These are phyloP conservation scores for Aspergillus mulundensis DNA, from an alignment of 495 filamentous ascomycete species.

Conservation along the genomic window DNA sequence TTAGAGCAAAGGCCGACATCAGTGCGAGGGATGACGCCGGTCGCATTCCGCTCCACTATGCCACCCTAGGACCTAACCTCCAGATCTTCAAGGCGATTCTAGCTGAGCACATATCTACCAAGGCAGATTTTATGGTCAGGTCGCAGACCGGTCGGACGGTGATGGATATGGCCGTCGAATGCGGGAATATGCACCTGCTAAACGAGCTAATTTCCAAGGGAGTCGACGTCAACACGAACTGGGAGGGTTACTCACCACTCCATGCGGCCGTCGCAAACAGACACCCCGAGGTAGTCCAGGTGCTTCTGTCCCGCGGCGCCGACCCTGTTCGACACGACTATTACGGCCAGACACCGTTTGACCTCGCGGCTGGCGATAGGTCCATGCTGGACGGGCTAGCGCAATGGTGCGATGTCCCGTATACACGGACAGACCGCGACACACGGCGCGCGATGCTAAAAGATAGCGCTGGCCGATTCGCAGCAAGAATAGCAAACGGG, in stretches of 20 bases:
- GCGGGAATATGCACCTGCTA: not conserved
- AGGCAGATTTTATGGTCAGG: not conserved
- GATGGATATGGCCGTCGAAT: not conserved
- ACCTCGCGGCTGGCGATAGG: not conserved
- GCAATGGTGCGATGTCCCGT: not conserved
- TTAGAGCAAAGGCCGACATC: not conserved
- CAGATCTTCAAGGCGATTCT: not conserved
- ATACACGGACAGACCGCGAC: not conserved
- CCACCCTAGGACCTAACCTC: not conserved
- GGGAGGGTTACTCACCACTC: not conserved
- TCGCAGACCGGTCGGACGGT: not conserved
- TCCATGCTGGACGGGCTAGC: not conserved
- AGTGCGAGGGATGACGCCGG: not conserved
- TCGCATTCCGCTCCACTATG: not conserved
- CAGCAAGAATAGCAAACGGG: not conserved
- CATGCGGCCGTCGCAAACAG: slow-evolving; percentile 1
- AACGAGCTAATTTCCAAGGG: not conserved
- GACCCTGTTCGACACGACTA: not conserved
- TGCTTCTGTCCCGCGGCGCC: not conserved
- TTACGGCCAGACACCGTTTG: not conserved
- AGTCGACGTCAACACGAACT: not conserved
- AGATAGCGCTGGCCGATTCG: not conserved
- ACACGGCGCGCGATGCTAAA: not conserved
- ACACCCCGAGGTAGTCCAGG: not conserved
- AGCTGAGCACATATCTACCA: not conserved